Conservation (phyloP, 768 basidiomycete genomes). For the Polyporus arcularius region DNA sequence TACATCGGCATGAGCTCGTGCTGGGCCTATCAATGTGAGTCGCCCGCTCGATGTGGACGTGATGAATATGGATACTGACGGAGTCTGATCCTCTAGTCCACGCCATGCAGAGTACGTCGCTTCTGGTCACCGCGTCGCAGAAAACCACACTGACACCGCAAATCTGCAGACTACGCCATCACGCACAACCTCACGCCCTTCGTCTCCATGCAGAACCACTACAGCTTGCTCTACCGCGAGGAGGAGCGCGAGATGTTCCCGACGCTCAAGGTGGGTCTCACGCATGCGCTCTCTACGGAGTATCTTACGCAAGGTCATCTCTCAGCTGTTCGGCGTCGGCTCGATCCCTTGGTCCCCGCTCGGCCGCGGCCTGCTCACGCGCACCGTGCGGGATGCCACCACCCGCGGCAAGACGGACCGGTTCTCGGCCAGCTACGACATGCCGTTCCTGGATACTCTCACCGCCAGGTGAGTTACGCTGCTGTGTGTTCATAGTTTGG, state of each 20-base stretch:
- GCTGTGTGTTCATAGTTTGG: not conserved
- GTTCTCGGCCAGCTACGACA: slow-evolving; percentile 2
- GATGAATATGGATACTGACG: not conserved
- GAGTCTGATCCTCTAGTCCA: slow-evolving; percentile 29
- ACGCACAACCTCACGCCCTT: slow-evolving; percentile 48
- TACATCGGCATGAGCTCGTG: slow-evolving; percentile 44
- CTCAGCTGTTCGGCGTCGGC: slow-evolving; percentile 31
- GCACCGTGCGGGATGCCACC: slow-evolving; percentile 26
- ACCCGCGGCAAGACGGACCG: slow-evolving; percentile 26
- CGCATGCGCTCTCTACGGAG: not conserved
- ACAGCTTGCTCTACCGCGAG: slow-evolving; percentile 58
- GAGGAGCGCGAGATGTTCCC: slow-evolving; percentile 64
- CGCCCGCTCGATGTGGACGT: not conserved
- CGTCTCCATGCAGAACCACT: slow-evolving; percentile 66
- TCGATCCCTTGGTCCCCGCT: slow-evolving; percentile 42
- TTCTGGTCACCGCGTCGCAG: not conserved
- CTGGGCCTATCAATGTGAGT: slow-evolving; percentile 37
- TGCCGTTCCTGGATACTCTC: not conserved
- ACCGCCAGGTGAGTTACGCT: not conserved
- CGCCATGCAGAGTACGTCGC: slow-evolving; percentile 34
- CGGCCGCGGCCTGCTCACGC: slow-evolving; percentile 34
- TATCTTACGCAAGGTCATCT: too few species aligned
- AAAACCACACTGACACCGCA: too few species aligned
- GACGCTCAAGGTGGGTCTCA: slow-evolving; percentile 31
- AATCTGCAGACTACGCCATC: slow-evolving; percentile 38